A percentile compares a stretch with the other conserved stretches of the same genome.
Evolutionary conservation across 768 basidiomycete species (phyloP).

Genomic region (Suillus subalutaceus): DNA sequence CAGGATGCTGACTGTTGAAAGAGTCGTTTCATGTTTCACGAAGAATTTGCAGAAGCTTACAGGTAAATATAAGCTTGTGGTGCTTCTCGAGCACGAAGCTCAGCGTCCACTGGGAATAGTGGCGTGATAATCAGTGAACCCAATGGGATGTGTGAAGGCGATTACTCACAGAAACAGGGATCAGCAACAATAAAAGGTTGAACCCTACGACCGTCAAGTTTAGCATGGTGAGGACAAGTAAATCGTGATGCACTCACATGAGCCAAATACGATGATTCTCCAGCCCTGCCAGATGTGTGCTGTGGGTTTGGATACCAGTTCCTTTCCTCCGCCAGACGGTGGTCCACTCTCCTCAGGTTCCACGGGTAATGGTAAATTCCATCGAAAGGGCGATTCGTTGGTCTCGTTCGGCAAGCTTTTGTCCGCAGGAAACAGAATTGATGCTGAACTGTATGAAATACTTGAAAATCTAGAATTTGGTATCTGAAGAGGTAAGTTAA

Average conservation of each 20-base stretch:
- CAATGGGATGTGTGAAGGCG: neutral
- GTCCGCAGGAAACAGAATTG: constrained; percentile 27
- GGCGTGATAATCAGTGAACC: constrained; percentile 1
- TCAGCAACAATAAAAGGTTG: constrained; percentile 63
- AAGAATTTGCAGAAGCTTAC: constrained; percentile 41
- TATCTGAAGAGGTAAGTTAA: constrained; percentile 7
- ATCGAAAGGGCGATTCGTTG: constrained; percentile 33
- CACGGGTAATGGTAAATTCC: constrained; percentile 30
- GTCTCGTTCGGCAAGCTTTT: constrained; percentile 21
- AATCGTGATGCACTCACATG: constrained; percentile 46
- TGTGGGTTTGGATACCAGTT: constrained; percentile 8
- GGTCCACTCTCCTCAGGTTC: constrained; percentile 13
- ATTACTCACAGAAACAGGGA: constrained; percentile 66
- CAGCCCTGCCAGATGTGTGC: constrained; percentile 49
- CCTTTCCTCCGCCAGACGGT: constrained; percentile 1
- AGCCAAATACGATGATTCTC: constrained; percentile 54
- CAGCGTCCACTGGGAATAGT: constrained; percentile 53
- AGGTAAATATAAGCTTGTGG: constrained; percentile 60
- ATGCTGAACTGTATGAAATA: constrained; percentile 26
- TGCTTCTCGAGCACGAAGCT: constrained; percentile 49
- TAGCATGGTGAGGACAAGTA: neutral
- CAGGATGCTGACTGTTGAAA: constrained; percentile 57
- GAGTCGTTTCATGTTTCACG: neutral
- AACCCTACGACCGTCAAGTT: constrained; percentile 52
- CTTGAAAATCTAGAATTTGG: constrained; percentile 28